Conservation (phyloP, 495 filamentous ascomycete genomes). For the Penicillium cataractarum region DNA sequence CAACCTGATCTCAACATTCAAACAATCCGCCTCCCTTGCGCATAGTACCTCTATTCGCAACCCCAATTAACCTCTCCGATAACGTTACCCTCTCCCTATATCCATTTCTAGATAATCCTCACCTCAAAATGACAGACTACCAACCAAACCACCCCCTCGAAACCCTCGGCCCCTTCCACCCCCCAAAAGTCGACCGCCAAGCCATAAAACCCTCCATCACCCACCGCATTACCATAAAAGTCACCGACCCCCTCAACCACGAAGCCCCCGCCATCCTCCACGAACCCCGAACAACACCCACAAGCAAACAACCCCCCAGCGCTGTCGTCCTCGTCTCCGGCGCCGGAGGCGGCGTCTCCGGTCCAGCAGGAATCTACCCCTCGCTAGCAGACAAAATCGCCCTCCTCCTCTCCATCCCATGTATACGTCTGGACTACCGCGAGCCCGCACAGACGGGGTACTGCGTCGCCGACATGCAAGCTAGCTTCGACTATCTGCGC, state of each 20-base stretch:
- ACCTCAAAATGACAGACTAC: background rate
- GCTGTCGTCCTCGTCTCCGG: conserved; percentile 48
- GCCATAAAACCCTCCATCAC: conserved; percentile 29
- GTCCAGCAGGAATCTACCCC: conserved; percentile 45
- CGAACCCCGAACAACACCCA: conserved; percentile 26
- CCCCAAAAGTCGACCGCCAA: conserved; percentile 20
- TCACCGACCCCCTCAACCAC: conserved; percentile 33
- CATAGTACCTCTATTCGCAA: background rate
- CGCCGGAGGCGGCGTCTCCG: conserved; percentile 49
- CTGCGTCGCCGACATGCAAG: conserved; percentile 40
- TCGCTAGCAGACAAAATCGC: conserved; percentile 47
- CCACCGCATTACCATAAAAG: conserved; percentile 25
- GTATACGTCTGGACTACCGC: conserved; percentile 48
- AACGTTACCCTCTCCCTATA: background rate
- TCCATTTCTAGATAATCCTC: background rate
- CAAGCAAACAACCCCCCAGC: conserved; percentile 20
- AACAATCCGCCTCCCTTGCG: background rate
- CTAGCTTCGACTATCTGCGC: conserved; percentile 43
- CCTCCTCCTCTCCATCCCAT: conserved; percentile 40
- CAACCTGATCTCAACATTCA: background rate
- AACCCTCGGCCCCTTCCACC: conserved; percentile 33
- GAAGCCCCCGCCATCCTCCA: conserved; percentile 33
- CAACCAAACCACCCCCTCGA: conserved; percentile 9
- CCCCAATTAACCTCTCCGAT: too few species aligned
- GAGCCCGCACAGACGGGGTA: conserved; percentile 35